Base-by-base conservation (phyloP, 352 stramenopile species). In the Globisporangium spiculum region DNA sequence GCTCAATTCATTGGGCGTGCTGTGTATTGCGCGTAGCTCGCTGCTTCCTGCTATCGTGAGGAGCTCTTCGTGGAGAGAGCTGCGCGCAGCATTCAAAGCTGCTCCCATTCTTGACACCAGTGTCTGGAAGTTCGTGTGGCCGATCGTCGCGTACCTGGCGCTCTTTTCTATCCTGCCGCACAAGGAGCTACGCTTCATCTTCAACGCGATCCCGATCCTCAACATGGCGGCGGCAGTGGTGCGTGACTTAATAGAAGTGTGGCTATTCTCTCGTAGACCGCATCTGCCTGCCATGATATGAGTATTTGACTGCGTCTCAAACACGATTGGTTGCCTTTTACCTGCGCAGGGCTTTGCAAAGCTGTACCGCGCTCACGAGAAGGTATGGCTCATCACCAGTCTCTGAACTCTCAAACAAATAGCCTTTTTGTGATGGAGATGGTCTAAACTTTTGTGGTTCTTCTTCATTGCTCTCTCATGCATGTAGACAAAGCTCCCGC, bases 111-210 rank as follows among this genome's bases (percentile, higher is more conserved):
- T 91, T 1, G 83, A 93, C 54, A 71, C 71, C 26, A 79, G 73
- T 6, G 84, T 94, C 7, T 38, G 76, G 53, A 76, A 79, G 27
- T 77, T 91, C 60, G 72, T 85, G 46, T 92, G 83, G 83, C 86
- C 86, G 0, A 72, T 89, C 26, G 74, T 92, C 32, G 71, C 86
- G 36, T 99, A 99, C 76, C 70, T 99, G 8, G 73, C 71, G 18
- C 79, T 99, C 6, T 99, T 99, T 73, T 99, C 97, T 0, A 72
- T 97, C 32, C 79, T 99, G 20, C 97, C 96, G 14, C 98, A 99
- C 84, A 99, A 99, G 74, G 98, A 99, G 76, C 87, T 99, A 14
- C 85, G 97, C 60, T 99, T 99, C 73, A 92, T 99, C 48, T 98
- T 99, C 75, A 98, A 97, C 54, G 93, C 92, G 10, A 83, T 99